A percentile compares a stretch with the other conserved stretches of the same genome.
Evolutionary conservation across 495 filamentous ascomycete species (phyloP).

Genomic region (Penicillium diatomitis): DNA sequence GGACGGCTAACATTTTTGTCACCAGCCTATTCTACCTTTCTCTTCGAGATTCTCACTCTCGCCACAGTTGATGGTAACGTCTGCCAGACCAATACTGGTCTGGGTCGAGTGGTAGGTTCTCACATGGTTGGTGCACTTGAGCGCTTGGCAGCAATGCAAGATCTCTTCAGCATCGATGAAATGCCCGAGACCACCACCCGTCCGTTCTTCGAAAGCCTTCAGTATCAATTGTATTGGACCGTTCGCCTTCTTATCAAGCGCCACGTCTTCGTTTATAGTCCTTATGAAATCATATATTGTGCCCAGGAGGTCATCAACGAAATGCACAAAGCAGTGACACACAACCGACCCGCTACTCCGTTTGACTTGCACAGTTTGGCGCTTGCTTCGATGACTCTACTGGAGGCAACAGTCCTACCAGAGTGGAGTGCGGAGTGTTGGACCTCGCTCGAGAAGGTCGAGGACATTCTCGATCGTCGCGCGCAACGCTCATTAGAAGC

Average conservation of each 20-base stretch:
- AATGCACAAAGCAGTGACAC: constrained; percentile 44
- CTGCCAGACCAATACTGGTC: constrained; percentile 33
- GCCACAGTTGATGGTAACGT: constrained; percentile 28
- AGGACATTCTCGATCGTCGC: constrained; percentile 36
- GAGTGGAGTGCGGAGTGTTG: constrained; percentile 35
- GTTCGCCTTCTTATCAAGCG: constrained; percentile 52
- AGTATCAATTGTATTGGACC: constrained; percentile 70
- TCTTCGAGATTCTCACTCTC: constrained; percentile 31
- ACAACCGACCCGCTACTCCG: constrained; percentile 37
- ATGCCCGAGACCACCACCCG: constrained; percentile 22
- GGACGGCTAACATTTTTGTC: background rate
- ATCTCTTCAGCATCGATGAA: constrained; percentile 27
- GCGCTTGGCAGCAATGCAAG: constrained; percentile 30
- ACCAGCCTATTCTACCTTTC: constrained; percentile 39
- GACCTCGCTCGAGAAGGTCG: constrained; percentile 36
- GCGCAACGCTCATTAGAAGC: constrained; percentile 16
- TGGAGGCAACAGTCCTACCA: constrained; percentile 51
- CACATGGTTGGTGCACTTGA: constrained; percentile 33
- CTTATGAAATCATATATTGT: constrained; percentile 52
- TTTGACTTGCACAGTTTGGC: constrained; percentile 65
- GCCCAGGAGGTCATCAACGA: constrained; percentile 50
- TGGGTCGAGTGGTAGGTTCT: constrained; percentile 30
- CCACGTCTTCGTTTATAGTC: constrained; percentile 45
- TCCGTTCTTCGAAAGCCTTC: constrained; percentile 34
- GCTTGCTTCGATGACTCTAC: constrained; percentile 58